Percentiles rank a stretch among this genome's conserved stretches.
Conservation (phyloP, 495 filamentous ascomycete genomes). For the Elasticomyces elasticus region DNA sequence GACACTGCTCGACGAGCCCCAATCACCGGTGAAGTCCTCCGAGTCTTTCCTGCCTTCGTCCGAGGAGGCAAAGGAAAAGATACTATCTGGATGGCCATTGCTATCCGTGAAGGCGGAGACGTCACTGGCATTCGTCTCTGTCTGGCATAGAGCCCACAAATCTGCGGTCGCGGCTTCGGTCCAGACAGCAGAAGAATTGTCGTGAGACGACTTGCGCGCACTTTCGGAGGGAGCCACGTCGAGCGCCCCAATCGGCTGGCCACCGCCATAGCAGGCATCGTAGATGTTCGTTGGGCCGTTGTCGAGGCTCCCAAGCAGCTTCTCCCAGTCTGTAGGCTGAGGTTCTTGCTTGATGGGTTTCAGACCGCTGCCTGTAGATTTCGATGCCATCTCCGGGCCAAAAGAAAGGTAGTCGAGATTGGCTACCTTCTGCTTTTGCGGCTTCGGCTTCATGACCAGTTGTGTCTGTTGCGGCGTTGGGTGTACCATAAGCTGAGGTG, state of each 20-base stretch:
- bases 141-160: constrained; percentile 41
- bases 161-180: constrained; percentile 21
- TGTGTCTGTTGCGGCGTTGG: background rate
- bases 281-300: constrained; percentile 69
- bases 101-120: constrained; percentile 17
- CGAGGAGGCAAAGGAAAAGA: constrained; percentile 59
- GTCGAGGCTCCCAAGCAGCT: constrained; percentile 65
- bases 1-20: constrained; percentile 11
- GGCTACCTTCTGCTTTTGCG: constrained; percentile 30
- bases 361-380: constrained; percentile 5
- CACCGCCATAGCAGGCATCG: constrained; percentile 71
- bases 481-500: constrained; percentile 20
- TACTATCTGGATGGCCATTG: constrained; percentile 47
- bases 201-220: background rate
- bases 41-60: constrained; percentile 47
- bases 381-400: constrained; percentile 23
- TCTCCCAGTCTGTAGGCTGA: constrained; percentile 63
- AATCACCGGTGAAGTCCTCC: constrained; percentile 31
- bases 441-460: background rate
- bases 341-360: constrained; percentile 20
- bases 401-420: constrained; percentile 49
- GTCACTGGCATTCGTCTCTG: constrained; percentile 19
- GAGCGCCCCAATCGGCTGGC: constrained; percentile 42
- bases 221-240: constrained; percentile 35
- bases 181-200: background rate